Evolutionary conservation across 306 rosid species (phyloP).

Genomic region (Coriaria nepalensis): DNA sequence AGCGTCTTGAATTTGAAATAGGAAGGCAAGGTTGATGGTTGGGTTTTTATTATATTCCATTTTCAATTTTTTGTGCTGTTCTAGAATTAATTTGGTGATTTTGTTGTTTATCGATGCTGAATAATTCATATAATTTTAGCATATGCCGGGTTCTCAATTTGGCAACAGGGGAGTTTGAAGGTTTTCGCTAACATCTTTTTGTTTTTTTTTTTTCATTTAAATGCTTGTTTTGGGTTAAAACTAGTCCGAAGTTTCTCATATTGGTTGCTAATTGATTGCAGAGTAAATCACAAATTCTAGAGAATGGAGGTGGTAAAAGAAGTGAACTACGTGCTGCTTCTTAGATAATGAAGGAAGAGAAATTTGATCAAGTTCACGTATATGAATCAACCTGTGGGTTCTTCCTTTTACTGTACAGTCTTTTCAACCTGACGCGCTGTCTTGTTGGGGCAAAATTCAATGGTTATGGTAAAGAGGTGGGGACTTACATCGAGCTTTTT

Average conservation of each 20-base stretch:
- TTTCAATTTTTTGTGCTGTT: no score
- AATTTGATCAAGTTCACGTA: conserved; percentile 12
- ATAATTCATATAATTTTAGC: no score
- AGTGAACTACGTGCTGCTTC: conserved; percentile 33
- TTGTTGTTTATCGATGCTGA: no score
- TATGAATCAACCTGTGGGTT: conserved; percentile 21
- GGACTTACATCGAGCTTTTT: background rate
- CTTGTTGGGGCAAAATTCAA: background rate
- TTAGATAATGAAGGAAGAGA: conserved; percentile 25
- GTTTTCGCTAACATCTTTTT: no score
- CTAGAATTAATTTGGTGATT: no score
- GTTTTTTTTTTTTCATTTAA: no score
- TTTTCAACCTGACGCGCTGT: background rate
- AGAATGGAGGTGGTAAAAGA: conserved; percentile 6
- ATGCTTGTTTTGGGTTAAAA: background rate
- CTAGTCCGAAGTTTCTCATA: conserved; percentile 7
- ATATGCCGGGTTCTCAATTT: no score
- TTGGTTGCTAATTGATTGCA: conserved; percentile 16
- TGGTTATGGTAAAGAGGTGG: no score
- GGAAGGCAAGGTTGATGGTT: no score
- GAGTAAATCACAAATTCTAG: conserved; percentile 17
- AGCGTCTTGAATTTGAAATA: no score
- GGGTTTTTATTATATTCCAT: no score
- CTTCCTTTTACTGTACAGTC: conserved; percentile 9
- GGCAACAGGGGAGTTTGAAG: no score